These are phyloP conservation scores for Debaryomycetaceae sp. DNA, from an alignment of 1,139 yeast species.

Conservation along the genomic window DNA sequence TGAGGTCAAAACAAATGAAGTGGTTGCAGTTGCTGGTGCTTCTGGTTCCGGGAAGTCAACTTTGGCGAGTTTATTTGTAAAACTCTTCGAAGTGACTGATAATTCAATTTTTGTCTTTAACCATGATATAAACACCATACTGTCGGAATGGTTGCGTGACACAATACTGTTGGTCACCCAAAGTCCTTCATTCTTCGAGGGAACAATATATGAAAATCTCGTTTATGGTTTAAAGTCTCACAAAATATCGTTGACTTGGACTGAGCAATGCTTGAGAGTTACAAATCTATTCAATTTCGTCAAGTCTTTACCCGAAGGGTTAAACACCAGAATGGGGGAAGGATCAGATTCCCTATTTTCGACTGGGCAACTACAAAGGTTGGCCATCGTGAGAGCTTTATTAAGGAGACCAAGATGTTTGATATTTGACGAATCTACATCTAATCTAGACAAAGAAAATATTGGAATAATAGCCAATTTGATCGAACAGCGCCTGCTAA, in stretches of 20 bases:
- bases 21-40: slow-evolving; percentile 65
- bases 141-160: slow-evolving; percentile 47
- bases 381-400: slow-evolving; percentile 73
- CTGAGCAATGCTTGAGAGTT: slow-evolving; percentile 37
- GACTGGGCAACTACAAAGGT: slow-evolving; percentile 79
- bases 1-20: slow-evolving; percentile 39
- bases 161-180: slow-evolving; percentile 69
- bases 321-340: slow-evolving; percentile 57
- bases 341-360: slow-evolving; percentile 49
- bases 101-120: slow-evolving; percentile 36
- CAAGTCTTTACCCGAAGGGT: slow-evolving; percentile 48
- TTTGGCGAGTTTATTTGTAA: slow-evolving; percentile 47
- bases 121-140: slow-evolving; percentile 41
- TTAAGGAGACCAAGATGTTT: slow-evolving; percentile 59
- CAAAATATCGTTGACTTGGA: slow-evolving; percentile 26
- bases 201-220: slow-evolving; percentile 63
- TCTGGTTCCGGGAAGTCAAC: slow-evolving; percentile 87
- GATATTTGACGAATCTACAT: slow-evolving; percentile 76
- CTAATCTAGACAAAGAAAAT: slow-evolving; percentile 67
- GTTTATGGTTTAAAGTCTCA: slow-evolving; percentile 50
- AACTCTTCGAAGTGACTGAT: slow-evolving; percentile 42
- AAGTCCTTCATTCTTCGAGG: slow-evolving; percentile 60
- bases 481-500: slow-evolving; percentile 31
- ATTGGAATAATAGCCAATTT: slow-evolving; percentile 37
- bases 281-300: slow-evolving; percentile 55